A percentile compares a stretch with the other conserved stretches of the same genome.
Evolutionary conservation across 176 grass and related monocot species (phyloP).

Genomic region (Aegilops tauschii): DNA sequence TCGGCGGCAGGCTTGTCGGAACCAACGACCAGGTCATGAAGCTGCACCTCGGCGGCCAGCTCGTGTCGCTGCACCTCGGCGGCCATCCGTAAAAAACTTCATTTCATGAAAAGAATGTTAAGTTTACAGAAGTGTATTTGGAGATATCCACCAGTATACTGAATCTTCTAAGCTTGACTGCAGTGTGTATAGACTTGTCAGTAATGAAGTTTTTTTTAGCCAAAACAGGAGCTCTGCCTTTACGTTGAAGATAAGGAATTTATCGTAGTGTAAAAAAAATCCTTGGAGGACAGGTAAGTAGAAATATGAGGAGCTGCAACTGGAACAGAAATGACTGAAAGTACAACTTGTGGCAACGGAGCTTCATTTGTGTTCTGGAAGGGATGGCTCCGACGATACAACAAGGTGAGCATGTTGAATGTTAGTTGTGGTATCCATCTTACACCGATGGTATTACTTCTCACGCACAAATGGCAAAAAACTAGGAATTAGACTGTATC

Average conservation of each 20-base stretch:
- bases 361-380: not conserved
- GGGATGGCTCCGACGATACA: not conserved
- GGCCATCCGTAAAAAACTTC: not conserved
- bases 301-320: not conserved
- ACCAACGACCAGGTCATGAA: constrained; percentile 63
- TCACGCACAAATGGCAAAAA: not conserved
- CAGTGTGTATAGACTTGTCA: not conserved
- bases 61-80: constrained; percentile 49
- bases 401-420: not conserved
- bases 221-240: too few relatives aligned
- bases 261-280: too few relatives aligned
- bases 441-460: not conserved
- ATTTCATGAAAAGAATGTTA: not conserved
- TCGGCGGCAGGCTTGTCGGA: constrained; percentile 56
- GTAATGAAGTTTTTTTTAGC: not conserved
- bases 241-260: too few relatives aligned
- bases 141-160: not conserved
- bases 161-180: not conserved
- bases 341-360: not conserved
- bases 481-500: not conserved
- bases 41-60: constrained; percentile 52
- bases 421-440: not conserved
- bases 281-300: not conserved
- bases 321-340: not conserved
- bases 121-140: not conserved